Conservation (phyloP, 306 rosid species). For the Vicia villosa region DNA sequence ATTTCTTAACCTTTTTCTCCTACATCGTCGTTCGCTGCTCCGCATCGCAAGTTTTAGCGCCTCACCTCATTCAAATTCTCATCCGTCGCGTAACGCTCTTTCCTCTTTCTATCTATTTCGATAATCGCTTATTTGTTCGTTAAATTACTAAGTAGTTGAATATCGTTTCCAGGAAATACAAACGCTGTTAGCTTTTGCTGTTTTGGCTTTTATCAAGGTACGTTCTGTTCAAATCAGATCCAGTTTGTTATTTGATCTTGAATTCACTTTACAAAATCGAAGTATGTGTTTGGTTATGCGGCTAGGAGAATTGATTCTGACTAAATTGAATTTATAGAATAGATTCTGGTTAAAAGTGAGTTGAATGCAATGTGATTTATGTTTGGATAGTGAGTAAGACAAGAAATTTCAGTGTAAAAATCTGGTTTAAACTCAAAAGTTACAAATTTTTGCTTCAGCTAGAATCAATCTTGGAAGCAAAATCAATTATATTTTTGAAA, state of each 20-base stretch:
- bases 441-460: too few relatives aligned
- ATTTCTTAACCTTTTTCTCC: constrained; percentile 80
- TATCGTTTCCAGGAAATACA: constrained; percentile 63
- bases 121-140: neutral
- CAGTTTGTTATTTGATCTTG: neutral
- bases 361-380: too few relatives aligned
- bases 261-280: too few relatives aligned
- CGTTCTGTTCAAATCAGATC: neutral
- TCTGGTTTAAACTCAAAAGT: too few relatives aligned
- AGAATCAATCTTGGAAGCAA: too few relatives aligned
- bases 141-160: neutral
- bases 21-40: constrained; percentile 72
- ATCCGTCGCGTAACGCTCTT: constrained; percentile 61
- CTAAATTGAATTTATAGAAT: too few relatives aligned
- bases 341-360: too few relatives aligned
- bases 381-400: too few relatives aligned
- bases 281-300: too few relatives aligned
- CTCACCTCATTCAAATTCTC: constrained; percentile 48
- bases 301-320: too few relatives aligned
- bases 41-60: constrained; percentile 47
- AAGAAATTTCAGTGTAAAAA: too few relatives aligned
- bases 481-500: too few relatives aligned
- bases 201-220: constrained; percentile 74
- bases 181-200: constrained; percentile 60
- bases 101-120: constrained; percentile 13